Evolutionary conservation across 2,329 filamentous ascomycete genomes (phyloP), one percentile per base, ranked within the genome.

Genomic region (Ophiostoma tasmaniense): DNA sequence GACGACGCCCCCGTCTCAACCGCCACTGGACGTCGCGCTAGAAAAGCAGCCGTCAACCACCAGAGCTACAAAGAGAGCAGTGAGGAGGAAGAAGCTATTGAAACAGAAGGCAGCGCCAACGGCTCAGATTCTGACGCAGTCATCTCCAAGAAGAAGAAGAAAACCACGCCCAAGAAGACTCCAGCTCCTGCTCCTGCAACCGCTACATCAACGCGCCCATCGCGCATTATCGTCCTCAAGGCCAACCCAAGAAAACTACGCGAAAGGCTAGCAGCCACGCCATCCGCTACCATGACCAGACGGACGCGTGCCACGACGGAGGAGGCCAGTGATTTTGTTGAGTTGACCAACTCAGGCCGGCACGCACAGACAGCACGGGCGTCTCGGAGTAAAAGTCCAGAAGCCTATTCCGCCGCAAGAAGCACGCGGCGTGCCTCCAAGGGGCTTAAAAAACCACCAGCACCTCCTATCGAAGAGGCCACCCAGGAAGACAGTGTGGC

Each of bases 291-390:
- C 10, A 71, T 73, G 1, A 80, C 81, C 52, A 80, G 85, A 42
- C 79, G 84, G 73, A 87, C 85, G 13, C 79, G 85, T 39, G 84
- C 83, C 20, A 81, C 78, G 68, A 86, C 85, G 3, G 85, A 83
- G 62, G 85, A 87, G 64, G 79, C 80, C 0, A 82, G 84, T 37
- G 84, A 87, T 61, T 81, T 87, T 7, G 76, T 87, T 4, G 85
- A 88, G 73, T 78, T 89, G 17, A 84, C 86, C 6, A 84, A 81
- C 73, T 89, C 87, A 8, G 87, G 87, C n/a, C 82, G 80, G 69
- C 86, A 89, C 72, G 82, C 81, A 25, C 80, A 80, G 55, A 75
- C 80, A 1, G 78, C 82, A 37, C 80, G 83, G 52, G 79, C 79
- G 22, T 82, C 82, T 59, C 85, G 84, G 68, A 88, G 85, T 72